Evolutionary conservation across 305 asterid genomes (phyloP).

Genomic region (Plantago coronopus): DNA sequence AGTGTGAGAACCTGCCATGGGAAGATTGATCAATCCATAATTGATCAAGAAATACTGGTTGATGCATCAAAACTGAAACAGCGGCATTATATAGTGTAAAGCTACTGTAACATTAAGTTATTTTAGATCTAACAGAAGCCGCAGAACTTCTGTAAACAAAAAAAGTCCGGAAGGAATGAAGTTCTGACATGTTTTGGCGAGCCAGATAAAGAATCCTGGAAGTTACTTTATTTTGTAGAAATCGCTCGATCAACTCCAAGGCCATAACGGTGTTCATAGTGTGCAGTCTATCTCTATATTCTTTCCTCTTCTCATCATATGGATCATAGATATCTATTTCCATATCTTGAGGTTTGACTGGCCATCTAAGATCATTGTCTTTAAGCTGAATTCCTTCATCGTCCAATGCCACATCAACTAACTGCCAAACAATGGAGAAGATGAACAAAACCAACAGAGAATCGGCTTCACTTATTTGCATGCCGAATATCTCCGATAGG

Average conservation of each 20-base stretch:
- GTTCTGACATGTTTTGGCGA: conserved; percentile 87
- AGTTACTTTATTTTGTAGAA: conserved; percentile 70
- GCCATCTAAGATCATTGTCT: conserved; percentile 63
- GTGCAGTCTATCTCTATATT: conserved; percentile 49
- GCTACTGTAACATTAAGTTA: not conserved
- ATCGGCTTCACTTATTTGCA: conserved; percentile 50
- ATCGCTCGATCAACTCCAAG: conserved; percentile 63
- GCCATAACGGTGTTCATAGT: conserved; percentile 54
- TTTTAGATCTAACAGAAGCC: conserved; percentile 1
- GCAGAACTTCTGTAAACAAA: conserved; percentile 10
- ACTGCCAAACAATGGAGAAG: conserved; percentile 74
- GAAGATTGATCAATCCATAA: not conserved
- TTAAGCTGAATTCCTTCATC: conserved; percentile 79
- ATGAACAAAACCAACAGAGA: conserved; percentile 58
- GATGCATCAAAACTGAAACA: not conserved
- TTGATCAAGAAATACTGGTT: not conserved
- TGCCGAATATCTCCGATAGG: conserved; percentile 47
- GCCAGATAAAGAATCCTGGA: conserved; percentile 88
- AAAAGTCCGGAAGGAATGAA: conserved; percentile 28
- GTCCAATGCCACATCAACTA: conserved; percentile 75
- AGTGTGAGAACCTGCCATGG: conserved; percentile 55
- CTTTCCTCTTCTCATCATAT: conserved; percentile 49
- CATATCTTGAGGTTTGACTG: conserved; percentile 61
- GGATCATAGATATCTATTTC: conserved; percentile 45
- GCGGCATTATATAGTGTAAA: not conserved